phyloP scores from a whole-genome alignment of 2,329 filamentous ascomycete genomes.

The Coniosporium tulheliwenetii region DNA sequence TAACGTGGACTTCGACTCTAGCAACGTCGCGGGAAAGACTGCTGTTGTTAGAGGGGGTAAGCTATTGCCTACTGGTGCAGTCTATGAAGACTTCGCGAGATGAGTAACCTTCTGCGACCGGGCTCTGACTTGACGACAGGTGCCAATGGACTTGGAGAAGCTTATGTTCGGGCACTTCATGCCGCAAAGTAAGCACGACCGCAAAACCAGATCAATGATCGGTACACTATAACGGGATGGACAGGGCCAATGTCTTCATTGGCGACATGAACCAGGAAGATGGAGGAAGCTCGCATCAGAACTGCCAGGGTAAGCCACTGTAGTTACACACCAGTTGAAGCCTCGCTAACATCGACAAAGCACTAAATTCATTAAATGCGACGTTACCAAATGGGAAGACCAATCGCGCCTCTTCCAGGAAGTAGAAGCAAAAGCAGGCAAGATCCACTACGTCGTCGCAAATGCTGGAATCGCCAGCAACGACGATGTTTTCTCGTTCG shows the following conservation, averaged over 20 bases:
- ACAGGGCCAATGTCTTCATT: conserved; percentile 8
- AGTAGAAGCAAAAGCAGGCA: conserved; percentile 9
- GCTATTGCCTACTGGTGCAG: neutral
- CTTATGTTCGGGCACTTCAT: conserved; percentile 13
- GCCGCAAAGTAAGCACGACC: conserved; percentile 8
- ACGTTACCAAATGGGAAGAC: conserved; percentile 16
- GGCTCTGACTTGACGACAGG: neutral
- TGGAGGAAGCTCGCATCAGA: conserved; percentile 10
- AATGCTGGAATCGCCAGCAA: conserved; percentile 16
- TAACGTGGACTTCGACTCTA: conserved; percentile 5
- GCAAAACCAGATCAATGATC: too few relatives aligned
- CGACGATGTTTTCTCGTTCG: conserved; percentile 13
- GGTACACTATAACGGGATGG: neutral
- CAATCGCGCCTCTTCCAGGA: conserved; percentile 14
- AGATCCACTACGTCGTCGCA: conserved; percentile 16
- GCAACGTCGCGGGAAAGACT: conserved; percentile 14
- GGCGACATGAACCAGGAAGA: conserved; percentile 8
- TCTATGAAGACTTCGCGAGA: too few relatives aligned
- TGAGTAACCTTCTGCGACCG: too few relatives aligned
- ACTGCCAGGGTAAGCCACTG: conserved; percentile 7
- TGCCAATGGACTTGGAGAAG: conserved; percentile 16
- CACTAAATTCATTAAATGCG: conserved; percentile 15
- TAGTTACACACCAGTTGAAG: neutral
- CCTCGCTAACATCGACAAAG: conserved; percentile 1
- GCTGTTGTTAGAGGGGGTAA: conserved; percentile 15